Evolutionary conservation across 2,329 filamentous ascomycete genomes (phyloP).

Genomic region (Neodidymelliopsis sp.): DNA sequence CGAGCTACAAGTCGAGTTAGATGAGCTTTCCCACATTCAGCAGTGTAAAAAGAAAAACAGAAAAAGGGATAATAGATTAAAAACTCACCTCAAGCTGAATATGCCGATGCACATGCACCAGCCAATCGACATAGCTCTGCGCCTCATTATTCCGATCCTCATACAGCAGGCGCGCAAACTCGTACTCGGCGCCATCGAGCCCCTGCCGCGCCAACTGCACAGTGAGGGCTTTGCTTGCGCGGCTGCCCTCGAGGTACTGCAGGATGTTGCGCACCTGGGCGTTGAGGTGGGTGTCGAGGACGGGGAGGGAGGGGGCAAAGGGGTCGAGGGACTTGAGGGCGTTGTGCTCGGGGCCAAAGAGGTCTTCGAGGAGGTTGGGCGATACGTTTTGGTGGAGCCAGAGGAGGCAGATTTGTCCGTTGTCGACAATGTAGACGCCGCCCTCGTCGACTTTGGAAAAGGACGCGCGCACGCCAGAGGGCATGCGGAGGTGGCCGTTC

Average conservation of each 20-base stretch:
- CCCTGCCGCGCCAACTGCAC: slow-evolving; percentile 92
- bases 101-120: slow-evolving; percentile 91
- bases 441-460: slow-evolving; percentile 91
- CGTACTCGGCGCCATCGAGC: slow-evolving; percentile 92
- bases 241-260: slow-evolving; percentile 80
- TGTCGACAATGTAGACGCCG: slow-evolving; percentile 93
- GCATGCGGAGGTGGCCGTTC: slow-evolving; percentile 86
- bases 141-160: slow-evolving; percentile 98
- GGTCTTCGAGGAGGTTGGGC: slow-evolving; percentile 86
- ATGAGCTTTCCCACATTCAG: background rate
- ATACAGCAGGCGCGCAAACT: slow-evolving; percentile 89
- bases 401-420: slow-evolving; percentile 87
- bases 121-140: slow-evolving; percentile 97
- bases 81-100: slow-evolving; percentile 78
- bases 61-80: background rate
- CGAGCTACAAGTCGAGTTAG: slow-evolving; percentile 51
- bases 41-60: slow-evolving; percentile 18
- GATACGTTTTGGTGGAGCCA: slow-evolving; percentile 95
- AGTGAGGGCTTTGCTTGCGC: slow-evolving; percentile 86
- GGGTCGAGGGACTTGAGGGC: slow-evolving; percentile 80
- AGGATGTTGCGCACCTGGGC: slow-evolving; percentile 94
- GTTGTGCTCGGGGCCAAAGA: slow-evolving; percentile 81
- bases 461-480: slow-evolving; percentile 78
- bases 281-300: slow-evolving; percentile 90
- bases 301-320: slow-evolving; percentile 78